Conservation (phyloP, 306 rosid species). For the Coriaria nepalensis region DNA sequence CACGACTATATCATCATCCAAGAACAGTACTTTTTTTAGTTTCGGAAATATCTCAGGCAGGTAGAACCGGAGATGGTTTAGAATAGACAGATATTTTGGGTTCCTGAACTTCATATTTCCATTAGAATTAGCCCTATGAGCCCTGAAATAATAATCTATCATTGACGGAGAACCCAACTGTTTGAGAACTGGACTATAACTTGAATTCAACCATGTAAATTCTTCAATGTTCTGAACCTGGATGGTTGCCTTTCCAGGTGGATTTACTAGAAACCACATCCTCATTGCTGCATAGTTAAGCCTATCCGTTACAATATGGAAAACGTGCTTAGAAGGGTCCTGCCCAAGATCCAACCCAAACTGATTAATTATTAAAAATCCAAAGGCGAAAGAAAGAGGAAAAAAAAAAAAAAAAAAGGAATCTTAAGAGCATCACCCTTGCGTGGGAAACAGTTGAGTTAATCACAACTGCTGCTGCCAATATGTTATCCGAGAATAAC, state of each 20-base stretch:
- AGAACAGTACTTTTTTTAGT: constrained; percentile 74
- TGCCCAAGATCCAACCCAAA: constrained; percentile 13
- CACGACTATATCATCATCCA: constrained; percentile 95
- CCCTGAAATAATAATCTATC: constrained; percentile 85
- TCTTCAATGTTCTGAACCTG: constrained; percentile 85
- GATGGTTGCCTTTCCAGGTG: constrained; percentile 69
- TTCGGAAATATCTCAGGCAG: constrained; percentile 89
- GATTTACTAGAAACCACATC: constrained; percentile 92
- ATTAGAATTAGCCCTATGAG: constrained; percentile 73
- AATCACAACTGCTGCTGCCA: constrained; percentile 86
- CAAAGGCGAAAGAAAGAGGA: constrained; percentile 3
- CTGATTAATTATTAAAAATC: too few relatives aligned
- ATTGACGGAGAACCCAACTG: constrained; percentile 77
- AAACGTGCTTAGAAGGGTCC: constrained; percentile 78
- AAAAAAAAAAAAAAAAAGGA: not conserved
- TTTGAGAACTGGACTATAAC: constrained; percentile 93
- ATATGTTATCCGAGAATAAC: constrained; percentile 78
- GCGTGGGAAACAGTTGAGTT: constrained; percentile 71
- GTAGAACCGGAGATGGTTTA: constrained; percentile 97
- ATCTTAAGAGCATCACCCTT: constrained; percentile 29
- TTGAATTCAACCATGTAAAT: constrained; percentile 87
- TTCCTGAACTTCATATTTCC: constrained; percentile 80
- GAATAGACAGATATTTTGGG: constrained; percentile 89
- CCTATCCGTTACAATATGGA: constrained; percentile 84
- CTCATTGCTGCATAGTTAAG: constrained; percentile 96